Percentiles rank a stretch among this genome's conserved stretches.
These are phyloP conservation scores for Acidomyces sp. DNA, from an alignment of 495 filamentous ascomycete genomes.

Conservation along the genomic window DNA sequence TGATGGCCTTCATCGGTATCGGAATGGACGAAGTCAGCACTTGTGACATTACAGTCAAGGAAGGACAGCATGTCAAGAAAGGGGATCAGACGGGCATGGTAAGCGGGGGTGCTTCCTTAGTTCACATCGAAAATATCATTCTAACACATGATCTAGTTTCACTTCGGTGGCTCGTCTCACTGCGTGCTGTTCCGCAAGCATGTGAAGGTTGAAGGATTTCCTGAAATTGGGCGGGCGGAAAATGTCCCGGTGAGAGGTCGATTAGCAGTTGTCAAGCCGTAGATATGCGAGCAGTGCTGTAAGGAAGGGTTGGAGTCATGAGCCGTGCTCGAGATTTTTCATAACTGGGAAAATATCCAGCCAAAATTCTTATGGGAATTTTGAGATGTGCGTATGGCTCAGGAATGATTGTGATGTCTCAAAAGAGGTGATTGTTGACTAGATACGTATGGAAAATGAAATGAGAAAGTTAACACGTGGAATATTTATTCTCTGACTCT, in stretches of 20 bases:
- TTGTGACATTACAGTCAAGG: conserved; percentile 50
- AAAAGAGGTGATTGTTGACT: too few relatives aligned
- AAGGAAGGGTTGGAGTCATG: neutral
- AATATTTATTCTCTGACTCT: too few relatives aligned
- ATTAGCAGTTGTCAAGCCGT: conserved; percentile 33
- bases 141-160: too few relatives aligned
- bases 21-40: conserved; percentile 63
- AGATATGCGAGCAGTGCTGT: neutral
- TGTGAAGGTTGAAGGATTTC: conserved; percentile 31
- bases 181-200: conserved; percentile 44
- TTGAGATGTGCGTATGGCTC: too few relatives aligned
- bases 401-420: too few relatives aligned
- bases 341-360: too few relatives aligned
- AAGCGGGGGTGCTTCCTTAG: too few relatives aligned
- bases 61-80: conserved; percentile 48
- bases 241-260: conserved; percentile 47
- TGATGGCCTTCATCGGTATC: conserved; percentile 52
- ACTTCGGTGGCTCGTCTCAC: conserved; percentile 56
- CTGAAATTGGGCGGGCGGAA: conserved; percentile 32
- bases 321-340: too few relatives aligned
- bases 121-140: too few relatives aligned
- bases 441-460: too few relatives aligned
- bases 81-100: conserved; percentile 58
- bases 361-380: too few relatives aligned
- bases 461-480: too few relatives aligned